Conservation (phyloP, 2,329 filamentous ascomycete species). For the Basipetospora chlamydospora region DNA sequence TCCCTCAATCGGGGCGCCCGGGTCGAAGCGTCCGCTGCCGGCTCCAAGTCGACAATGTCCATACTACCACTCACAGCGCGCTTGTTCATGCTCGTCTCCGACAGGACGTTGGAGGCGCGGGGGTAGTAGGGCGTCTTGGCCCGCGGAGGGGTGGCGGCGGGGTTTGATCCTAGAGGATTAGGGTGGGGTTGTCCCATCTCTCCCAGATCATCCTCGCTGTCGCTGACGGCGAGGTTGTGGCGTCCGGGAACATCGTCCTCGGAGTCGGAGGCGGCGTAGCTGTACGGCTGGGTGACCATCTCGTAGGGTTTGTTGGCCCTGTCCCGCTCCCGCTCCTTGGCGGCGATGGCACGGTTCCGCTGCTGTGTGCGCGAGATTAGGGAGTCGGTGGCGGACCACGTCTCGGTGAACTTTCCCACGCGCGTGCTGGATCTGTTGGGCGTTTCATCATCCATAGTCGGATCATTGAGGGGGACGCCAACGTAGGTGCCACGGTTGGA, state of each 20-base stretch:
- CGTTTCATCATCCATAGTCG: neutral
- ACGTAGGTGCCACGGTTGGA: constrained; percentile 30
- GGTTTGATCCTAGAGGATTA: constrained; percentile 40
- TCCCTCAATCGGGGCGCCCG: constrained; percentile 14
- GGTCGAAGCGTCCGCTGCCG: constrained; percentile 7
- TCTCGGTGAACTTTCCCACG: constrained; percentile 34
- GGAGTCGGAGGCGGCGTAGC: constrained; percentile 25
- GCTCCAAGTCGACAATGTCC: constrained; percentile 29
- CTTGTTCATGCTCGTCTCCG: constrained; percentile 30
- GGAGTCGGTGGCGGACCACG: constrained; percentile 39
- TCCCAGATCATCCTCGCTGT: constrained; percentile 11
- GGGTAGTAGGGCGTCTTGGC: constrained; percentile 16
- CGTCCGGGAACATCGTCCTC: constrained; percentile 20
- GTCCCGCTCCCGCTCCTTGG: constrained; percentile 17
- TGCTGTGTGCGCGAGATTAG: constrained; percentile 39
- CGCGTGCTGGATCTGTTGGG: constrained; percentile 13
- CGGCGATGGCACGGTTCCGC: constrained; percentile 28
- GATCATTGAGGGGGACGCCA: constrained; percentile 32
- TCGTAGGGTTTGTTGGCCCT: constrained; percentile 25
- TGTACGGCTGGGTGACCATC: constrained; percentile 29
- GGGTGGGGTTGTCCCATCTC: constrained; percentile 20
- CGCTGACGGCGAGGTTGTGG: constrained; percentile 10
- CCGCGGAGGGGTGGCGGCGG: constrained; percentile 14
- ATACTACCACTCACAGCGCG: constrained; percentile 26
- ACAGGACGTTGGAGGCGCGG: constrained; percentile 20